Base-by-base conservation (phyloP, 2,329 filamentous ascomycete genomes). In the Hypoxylon sp. region DNA sequence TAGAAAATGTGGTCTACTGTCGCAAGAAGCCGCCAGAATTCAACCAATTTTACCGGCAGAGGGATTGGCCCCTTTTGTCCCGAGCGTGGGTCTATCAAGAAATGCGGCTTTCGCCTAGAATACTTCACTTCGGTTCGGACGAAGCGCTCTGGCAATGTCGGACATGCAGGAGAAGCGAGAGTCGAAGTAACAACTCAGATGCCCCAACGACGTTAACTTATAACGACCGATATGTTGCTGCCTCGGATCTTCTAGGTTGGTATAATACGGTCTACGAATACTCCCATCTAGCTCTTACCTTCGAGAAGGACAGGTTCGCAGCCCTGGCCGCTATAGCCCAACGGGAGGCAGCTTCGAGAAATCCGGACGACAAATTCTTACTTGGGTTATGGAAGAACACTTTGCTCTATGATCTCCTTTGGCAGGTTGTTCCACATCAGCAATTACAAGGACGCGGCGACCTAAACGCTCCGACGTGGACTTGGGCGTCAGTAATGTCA, bases 51-150 rank as follows among this genome's bases (percentile, higher is more conserved):
- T 30, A 48, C 44, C 24, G 44, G 14, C 22, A 30, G 5, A 48
- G 8, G 24, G 14, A 48, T 18, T 48, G 44, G 44, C 44, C 44
- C 0, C 44, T 48, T 4, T 48, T 48, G 11, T 48, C 44, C n/a
- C 12, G 44, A 28, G 44, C 44, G 9, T 48, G 44, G 44, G 44
- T 48, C 3, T 48, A 48, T 30, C 44, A 48, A 48, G 44, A 48
- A 28, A 48, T 48, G 44, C 44, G 44, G 44, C 44, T 48, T 48
- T 48, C 44, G 44, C 44, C 44, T 48, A 48, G 44, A 4, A 24
- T 48, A 16, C 44, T 48, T 48, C 44, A 48, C 16, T 48, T 48
- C 30, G 44, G 44, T 9, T 30, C 44, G 11, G 22, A 30, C 24
- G 44, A 48, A 48, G 44, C 18, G 6, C 14, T 48, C 24, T 48